Evolutionary conservation across 805 yeast genomes (phyloP).

Genomic region (Kurtzmaniella fragi): DNA sequence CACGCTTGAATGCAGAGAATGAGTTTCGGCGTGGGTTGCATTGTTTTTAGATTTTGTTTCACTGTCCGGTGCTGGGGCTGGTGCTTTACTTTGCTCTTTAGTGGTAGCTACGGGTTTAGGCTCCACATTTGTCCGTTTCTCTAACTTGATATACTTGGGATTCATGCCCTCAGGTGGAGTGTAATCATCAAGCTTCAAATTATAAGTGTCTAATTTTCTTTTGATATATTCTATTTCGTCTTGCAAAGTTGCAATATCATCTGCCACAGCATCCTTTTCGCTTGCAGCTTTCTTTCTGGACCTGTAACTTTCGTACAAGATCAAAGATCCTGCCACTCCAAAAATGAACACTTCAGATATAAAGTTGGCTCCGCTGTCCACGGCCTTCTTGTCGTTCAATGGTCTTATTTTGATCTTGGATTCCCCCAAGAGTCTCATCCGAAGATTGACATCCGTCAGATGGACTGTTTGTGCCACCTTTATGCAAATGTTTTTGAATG

Average conservation of each 20-base stretch:
- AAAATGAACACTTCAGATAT: conserved; percentile 75
- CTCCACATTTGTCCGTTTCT: conserved; percentile 7
- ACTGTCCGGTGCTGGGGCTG: too few species aligned
- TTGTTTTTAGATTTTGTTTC: too few species aligned
- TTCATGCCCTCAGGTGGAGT: conserved; percentile 41
- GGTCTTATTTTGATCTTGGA: conserved; percentile 59
- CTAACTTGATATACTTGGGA: conserved; percentile 41
- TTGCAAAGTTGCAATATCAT: conserved; percentile 66
- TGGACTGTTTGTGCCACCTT: conserved; percentile 69
- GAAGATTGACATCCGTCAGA: conserved; percentile 54
- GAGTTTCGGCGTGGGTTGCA: too few species aligned
- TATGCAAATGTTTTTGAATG: conserved; percentile 60
- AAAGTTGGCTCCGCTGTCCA: conserved; percentile 77
- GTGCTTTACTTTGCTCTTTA: too few species aligned
- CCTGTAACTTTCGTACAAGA: conserved; percentile 66
- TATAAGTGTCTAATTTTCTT: conserved; percentile 40
- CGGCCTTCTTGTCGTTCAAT: conserved; percentile 74
- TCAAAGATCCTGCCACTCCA: conserved; percentile 72
- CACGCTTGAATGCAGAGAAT: too few species aligned
- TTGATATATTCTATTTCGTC: conserved; percentile 61
- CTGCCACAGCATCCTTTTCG: conserved; percentile 62
- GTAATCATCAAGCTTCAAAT: conserved; percentile 43
- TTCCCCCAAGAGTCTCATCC: conserved; percentile 57
- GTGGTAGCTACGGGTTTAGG: neutral
- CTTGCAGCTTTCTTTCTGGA: conserved; percentile 58